A percentile compares a stretch with the other conserved stretches of the same genome.
Conservation (phyloP, 1,139 yeast genomes). For the Saccharomyces uvarum region DNA sequence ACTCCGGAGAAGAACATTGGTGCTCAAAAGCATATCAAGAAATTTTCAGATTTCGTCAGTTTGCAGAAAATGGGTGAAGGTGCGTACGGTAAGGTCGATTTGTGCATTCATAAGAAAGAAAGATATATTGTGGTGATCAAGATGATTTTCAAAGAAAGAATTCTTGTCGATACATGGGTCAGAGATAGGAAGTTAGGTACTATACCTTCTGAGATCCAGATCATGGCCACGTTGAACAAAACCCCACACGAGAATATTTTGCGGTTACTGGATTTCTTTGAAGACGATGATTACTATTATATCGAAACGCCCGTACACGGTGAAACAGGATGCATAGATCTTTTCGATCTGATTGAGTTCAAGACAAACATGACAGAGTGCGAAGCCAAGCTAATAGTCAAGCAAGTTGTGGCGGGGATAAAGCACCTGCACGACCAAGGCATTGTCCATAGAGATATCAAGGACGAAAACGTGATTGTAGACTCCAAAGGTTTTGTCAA, state of each 20-base stretch:
- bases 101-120: slow-evolving; percentile 56
- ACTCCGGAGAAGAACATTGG: slow-evolving; percentile 40
- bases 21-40: slow-evolving; percentile 52
- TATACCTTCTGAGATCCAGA: slow-evolving; percentile 88
- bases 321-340: slow-evolving; percentile 76
- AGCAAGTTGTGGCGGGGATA: slow-evolving; percentile 71
- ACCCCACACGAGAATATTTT: slow-evolving; percentile 83
- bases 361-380: slow-evolving; percentile 68
- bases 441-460: slow-evolving; percentile 87
- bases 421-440: slow-evolving; percentile 78
- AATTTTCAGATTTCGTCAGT: slow-evolving; percentile 60
- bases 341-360: slow-evolving; percentile 84
- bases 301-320: slow-evolving; percentile 90
- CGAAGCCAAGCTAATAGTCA: slow-evolving; percentile 71
- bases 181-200: slow-evolving; percentile 86
- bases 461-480: slow-evolving; percentile 88
- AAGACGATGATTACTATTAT: slow-evolving; percentile 80
- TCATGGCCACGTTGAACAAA: slow-evolving; percentile 68
- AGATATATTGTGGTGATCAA: slow-evolving; percentile 69
- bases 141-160: slow-evolving; percentile 84
- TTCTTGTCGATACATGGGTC: slow-evolving; percentile 94
- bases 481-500: slow-evolving; percentile 72
- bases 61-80: slow-evolving; percentile 88
- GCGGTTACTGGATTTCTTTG: slow-evolving; percentile 81
- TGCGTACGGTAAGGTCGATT: slow-evolving; percentile 86